These are phyloP conservation scores for Parasarocladium wereldwijsianum DNA, from an alignment of 2,329 filamentous ascomycete species.

Conservation along the genomic window DNA sequence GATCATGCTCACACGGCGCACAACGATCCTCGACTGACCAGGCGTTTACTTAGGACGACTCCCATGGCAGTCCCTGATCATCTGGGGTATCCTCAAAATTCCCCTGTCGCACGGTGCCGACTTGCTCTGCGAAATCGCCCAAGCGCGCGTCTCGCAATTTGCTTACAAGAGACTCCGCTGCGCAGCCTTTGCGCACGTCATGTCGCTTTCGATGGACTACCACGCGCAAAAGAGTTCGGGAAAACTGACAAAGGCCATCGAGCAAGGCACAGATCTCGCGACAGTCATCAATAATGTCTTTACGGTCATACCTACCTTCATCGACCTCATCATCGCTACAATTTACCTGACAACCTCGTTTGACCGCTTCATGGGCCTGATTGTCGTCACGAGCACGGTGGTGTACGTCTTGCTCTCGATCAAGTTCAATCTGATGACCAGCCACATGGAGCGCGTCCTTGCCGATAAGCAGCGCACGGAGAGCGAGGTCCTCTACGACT, in stretches of 20 bases:
- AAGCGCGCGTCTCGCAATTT: slow-evolving; percentile 12
- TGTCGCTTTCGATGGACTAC: slow-evolving; percentile 53
- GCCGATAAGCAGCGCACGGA: slow-evolving; percentile 8
- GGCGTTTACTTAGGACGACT: slow-evolving; percentile 4
- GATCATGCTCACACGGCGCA: too few relatives aligned
- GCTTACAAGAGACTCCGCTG: slow-evolving; percentile 33
- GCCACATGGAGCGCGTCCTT: slow-evolving; percentile 6
- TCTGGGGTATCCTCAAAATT: slow-evolving; percentile 8
- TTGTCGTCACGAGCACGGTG: slow-evolving; percentile 9
- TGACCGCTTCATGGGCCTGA: slow-evolving; percentile 10
- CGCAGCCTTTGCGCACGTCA: slow-evolving; percentile 48
- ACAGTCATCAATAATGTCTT: slow-evolving; percentile 38
- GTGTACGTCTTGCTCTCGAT: slow-evolving; percentile 8
- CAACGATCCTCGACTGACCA: too few relatives aligned
- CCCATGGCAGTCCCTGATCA: slow-evolving; percentile 6
- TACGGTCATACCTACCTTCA: slow-evolving; percentile 7
- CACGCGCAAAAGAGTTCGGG: slow-evolving; percentile 49
- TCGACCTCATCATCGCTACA: slow-evolving; percentile 30
- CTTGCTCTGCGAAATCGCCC: slow-evolving; percentile 8
- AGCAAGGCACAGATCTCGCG: slow-evolving; percentile 43
- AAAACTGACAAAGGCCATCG: slow-evolving; percentile 45
- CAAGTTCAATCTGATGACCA: slow-evolving; percentile 7
- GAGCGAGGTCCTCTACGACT: slow-evolving; percentile 9
- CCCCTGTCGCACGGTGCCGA: slow-evolving; percentile 4
- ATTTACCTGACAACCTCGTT: slow-evolving; percentile 45